Evolutionary conservation across 129 eudicot genomes (phyloP), one percentile per base, ranked within the genome.

Genomic region (Ambrosia trifida): DNA sequence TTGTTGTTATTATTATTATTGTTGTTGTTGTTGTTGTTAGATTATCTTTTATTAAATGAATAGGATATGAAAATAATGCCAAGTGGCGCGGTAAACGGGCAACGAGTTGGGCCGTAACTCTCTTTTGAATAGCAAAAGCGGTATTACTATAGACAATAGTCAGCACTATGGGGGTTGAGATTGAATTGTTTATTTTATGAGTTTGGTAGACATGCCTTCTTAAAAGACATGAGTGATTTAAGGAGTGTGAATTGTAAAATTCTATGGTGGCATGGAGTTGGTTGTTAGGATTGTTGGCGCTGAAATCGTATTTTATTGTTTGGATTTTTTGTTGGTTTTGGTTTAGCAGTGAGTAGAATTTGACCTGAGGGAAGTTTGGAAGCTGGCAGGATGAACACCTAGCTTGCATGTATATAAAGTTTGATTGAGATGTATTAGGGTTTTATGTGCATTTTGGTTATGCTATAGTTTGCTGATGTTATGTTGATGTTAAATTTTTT

Each of bases 391-490:
- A 18, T 64, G 33, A 57, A 57, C 58, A 5, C n/a, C 64, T 38
- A 63, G 58, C 20, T 4, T 52, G n/a, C n/a, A n/a, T 14, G 8
- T 17, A 16, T 52, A 16, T 52, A 52, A 52, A 4, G 20, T 52
- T 52, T 17, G 58, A 24, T 52, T 5, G 58, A n/a, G 28, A 52
- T 17, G 30, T 52, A 94, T 89, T 68, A 53, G 83, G 81, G 79
- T 83, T 81, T 69, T 53, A 50, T 36, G 63, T 63, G 64, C 64
- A 73, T 49, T 61, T 36, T 51, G 49, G 46, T 45, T 18, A 49
- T 31, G 38, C 51, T 61, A 24, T 24, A 1, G 70, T 63, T 47
- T 33, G 7, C 28, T 47, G 70, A 62, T 49, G 50, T 20, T 65
- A 35, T 50, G 24, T 58, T 63, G 78, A 64, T 31, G 33, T 47